A percentile compares a stretch with the other conserved stretches of the same genome.
Conservation (phyloP, 2,329 filamentous ascomycete species). For the Phialemoniopsis sp. region DNA sequence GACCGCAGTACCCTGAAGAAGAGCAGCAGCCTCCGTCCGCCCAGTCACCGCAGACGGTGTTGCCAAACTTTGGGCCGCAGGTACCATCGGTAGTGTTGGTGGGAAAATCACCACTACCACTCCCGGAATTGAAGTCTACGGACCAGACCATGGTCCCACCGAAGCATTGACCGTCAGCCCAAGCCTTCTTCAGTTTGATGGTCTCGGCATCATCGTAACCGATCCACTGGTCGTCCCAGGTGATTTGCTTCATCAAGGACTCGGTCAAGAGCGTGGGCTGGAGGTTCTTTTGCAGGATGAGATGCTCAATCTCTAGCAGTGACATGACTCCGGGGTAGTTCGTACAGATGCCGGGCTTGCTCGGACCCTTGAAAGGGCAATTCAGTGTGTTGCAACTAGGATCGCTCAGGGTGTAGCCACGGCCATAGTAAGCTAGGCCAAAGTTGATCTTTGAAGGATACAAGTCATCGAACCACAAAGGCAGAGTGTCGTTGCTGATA, state of each 20-base stretch:
- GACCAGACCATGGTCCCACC: slow-evolving; percentile 26
- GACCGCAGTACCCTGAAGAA: slow-evolving; percentile 5
- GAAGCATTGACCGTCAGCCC: slow-evolving; percentile 20
- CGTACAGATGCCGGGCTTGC: slow-evolving; percentile 21
- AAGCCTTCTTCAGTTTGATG: slow-evolving; percentile 16
- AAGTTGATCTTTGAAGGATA: slow-evolving; percentile 36
- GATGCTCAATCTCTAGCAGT: slow-evolving; percentile 20
- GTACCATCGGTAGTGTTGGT: slow-evolving; percentile 4
- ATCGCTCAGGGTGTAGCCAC: slow-evolving; percentile 31
- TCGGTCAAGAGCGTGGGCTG: slow-evolving; percentile 9
- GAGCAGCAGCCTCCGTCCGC: slow-evolving; percentile 4
- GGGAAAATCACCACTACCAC: too few relatives aligned
- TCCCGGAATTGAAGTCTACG: slow-evolving; percentile 12
- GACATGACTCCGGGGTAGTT: slow-evolving; percentile 22
- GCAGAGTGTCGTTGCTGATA: slow-evolving; percentile 27
- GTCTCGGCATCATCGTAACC: slow-evolving; percentile 17
- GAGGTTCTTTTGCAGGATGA: slow-evolving; percentile 15
- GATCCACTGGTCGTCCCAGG: slow-evolving; percentile 19
- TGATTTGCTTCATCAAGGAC: slow-evolving; percentile 19
- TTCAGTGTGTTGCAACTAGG: slow-evolving; percentile 14
- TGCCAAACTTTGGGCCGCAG: slow-evolving; percentile 4
- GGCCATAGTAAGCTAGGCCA: slow-evolving; percentile 42
- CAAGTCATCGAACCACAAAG: slow-evolving; percentile 35
- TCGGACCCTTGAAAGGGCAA: slow-evolving; percentile 17
- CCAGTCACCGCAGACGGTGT: slow-evolving; percentile 1